Base-by-base conservation (phyloP, 23 red algal genomes). In the Cyanidiococcus yangmingshanensis region DNA sequence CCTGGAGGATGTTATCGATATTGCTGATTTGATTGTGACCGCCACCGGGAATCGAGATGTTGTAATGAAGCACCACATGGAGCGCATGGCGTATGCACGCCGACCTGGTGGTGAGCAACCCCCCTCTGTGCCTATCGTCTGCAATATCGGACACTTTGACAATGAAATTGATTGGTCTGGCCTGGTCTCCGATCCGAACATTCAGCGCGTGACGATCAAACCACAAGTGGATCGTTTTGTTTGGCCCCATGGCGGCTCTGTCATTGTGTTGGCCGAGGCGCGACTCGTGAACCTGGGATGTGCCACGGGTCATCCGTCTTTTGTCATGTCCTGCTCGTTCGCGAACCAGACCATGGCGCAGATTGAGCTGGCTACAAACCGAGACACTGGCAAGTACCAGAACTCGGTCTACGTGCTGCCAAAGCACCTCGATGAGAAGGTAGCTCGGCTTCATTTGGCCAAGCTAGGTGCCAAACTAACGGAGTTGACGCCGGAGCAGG, bases 261-360 rank as follows among this genome's bases (percentile, higher is more conserved):
- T 96, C 74, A 88, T 96, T 50, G 85, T 96, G 79, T 86, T 96
- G 40, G 92, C 92, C 2, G 92, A 96, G 83, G 92, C 87, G 15
- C 88, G 92, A 33, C 87, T 96, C 40, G 77, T 96, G 58, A 96
- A 96, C 83, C 79, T 96, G 39, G 92, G 92, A 30, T 96, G 92
- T 57, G 92, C 92, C 80, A 96, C 92, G 7, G 92, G 92, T 32
- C 92, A 96, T 54, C 92, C 92, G 12, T 90, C 87, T 50, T 96
- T 96, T 77, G 92, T 96, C n/a, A 96, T 96, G 92, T 87, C 83
- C 79, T 96, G 92, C 83, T 96, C 92, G 38, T 96, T 96, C 74
- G 90, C 92, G 74, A 96, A 96, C 85, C 92, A 96, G 86, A 89
- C 82, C 37, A 79, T 96, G 31, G 92, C 92, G 15, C 92, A 96